Percentiles rank a stretch among this genome's conserved stretches.
phyloP scores from a whole-genome alignment of 768 basidiomycete species.

The Naganishia kalamii region DNA sequence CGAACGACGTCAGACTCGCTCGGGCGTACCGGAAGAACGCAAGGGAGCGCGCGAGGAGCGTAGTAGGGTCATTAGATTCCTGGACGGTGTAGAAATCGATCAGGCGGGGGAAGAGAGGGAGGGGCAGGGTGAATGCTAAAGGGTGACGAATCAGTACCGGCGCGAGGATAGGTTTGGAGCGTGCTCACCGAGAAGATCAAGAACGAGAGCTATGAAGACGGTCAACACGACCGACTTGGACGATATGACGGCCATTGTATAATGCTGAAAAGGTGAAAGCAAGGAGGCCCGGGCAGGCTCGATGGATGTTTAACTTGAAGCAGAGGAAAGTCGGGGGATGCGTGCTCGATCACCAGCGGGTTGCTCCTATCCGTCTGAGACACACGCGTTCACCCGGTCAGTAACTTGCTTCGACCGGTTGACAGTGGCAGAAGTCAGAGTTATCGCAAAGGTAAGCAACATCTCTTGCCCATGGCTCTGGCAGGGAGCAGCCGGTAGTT shows the following conservation, averaged over 20 bases:
- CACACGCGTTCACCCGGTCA: not conserved
- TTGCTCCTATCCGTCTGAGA: not conserved
- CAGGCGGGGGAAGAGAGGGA: slow-evolving; percentile 96
- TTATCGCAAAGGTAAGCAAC: no score
- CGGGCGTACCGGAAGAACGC: slow-evolving; percentile 62
- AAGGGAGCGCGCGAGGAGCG: slow-evolving; percentile 69
- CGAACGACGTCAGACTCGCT: slow-evolving; percentile 55
- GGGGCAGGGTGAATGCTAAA: slow-evolving; percentile 80
- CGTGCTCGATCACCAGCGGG: not conserved
- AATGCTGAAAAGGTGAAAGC: not conserved
- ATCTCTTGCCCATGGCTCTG: no score
- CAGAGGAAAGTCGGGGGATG: not conserved
- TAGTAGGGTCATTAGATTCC: slow-evolving; percentile 63
- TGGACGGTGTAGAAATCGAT: slow-evolving; percentile 87
- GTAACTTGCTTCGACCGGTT: no score
- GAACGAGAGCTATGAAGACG: slow-evolving; percentile 81
- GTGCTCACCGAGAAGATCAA: slow-evolving; percentile 70
- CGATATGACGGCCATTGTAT: not conserved
- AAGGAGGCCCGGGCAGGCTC: not conserved
- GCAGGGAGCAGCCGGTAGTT: no score
- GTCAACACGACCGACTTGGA: slow-evolving; percentile 58
- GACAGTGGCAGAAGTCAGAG: no score
- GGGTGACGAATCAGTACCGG: not conserved
- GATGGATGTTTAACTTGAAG: no score
- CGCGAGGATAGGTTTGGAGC: not conserved